Conservation (phyloP, 495 filamentous ascomycete genomes). For the Hamigera avellanea region DNA sequence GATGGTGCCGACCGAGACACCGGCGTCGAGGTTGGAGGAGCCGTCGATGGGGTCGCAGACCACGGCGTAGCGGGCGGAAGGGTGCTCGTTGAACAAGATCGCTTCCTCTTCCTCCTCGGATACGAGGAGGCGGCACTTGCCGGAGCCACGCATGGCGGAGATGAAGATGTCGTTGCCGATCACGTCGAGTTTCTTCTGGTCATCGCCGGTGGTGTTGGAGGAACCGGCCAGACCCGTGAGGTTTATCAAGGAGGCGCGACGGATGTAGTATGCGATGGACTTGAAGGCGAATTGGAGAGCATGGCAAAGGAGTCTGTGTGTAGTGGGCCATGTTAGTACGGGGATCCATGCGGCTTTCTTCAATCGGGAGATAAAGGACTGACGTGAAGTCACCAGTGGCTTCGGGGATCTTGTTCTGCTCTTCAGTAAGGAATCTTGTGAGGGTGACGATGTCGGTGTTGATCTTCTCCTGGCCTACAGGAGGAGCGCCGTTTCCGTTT, state of each 20-base stretch:
- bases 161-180: conserved; percentile 98
- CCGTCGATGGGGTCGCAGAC: conserved; percentile 98
- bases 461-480: conserved; percentile 58
- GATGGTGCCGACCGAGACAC: conserved; percentile 96
- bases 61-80: conserved; percentile 80
- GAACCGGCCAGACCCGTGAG: conserved; percentile 89
- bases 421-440: conserved; percentile 89
- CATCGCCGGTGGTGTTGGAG: conserved; percentile 90
- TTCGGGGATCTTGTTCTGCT: conserved; percentile 84
- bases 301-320: conserved; percentile 75
- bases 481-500: conserved; percentile 22
- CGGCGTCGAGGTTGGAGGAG: conserved; percentile 92
- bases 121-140: conserved; percentile 79
- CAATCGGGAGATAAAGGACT: conserved; percentile 12
- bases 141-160: conserved; percentile 81
- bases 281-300: conserved; percentile 99
- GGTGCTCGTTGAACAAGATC: conserved; percentile 74
- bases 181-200: conserved; percentile 98
- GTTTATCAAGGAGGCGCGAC: conserved; percentile 93
- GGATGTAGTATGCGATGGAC: conserved; percentile 98
- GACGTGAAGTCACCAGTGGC: conserved; percentile 98
- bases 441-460: conserved; percentile 95
- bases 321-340: background rate
- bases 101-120: conserved; percentile 94
- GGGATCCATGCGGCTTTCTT: background rate